Conservation (phyloP, 495 filamentous ascomycete genomes). For the Xylaria grammica region DNA sequence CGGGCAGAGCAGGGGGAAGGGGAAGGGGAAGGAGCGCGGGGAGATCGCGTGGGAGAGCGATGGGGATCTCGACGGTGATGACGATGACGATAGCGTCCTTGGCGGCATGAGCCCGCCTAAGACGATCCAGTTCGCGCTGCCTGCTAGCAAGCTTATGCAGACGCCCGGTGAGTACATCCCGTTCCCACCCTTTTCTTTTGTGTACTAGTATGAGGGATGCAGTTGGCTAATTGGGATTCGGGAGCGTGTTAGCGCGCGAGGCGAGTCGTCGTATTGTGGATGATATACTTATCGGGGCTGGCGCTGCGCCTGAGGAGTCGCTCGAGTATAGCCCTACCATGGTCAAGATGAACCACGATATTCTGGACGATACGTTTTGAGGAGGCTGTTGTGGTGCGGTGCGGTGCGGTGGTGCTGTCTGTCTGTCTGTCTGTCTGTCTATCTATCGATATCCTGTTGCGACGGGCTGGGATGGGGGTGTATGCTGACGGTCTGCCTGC, state of each 20-base stretch:
- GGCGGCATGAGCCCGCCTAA: conserved; percentile 87
- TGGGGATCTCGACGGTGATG: conserved; percentile 66
- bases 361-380: conserved; percentile 75
- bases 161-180: conserved; percentile 75
- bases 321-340: conserved; percentile 75
- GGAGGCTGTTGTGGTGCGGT: background rate
- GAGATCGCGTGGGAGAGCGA: conserved; percentile 70
- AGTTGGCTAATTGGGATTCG: conserved; percentile 14
- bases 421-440: no score
- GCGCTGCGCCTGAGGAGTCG: conserved; percentile 62
- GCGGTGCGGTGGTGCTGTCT: background rate
- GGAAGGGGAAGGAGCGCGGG: conserved; percentile 34
- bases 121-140: conserved; percentile 95
- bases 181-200: no score
- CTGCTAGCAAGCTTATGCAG: conserved; percentile 82
- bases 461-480: no score
- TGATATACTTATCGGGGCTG: conserved; percentile 85
- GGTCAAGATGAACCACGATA: conserved; percentile 66
- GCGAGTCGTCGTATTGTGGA: conserved; percentile 91
- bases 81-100: conserved; percentile 60
- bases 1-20: conserved; percentile 35
- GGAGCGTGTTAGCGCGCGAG: conserved; percentile 77
- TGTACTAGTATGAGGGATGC: background rate
- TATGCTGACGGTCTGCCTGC: no score
- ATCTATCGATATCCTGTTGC: no score